phyloP scores from a whole-genome alignment of 345 rosid species.

The Citrus unshiu region DNA sequence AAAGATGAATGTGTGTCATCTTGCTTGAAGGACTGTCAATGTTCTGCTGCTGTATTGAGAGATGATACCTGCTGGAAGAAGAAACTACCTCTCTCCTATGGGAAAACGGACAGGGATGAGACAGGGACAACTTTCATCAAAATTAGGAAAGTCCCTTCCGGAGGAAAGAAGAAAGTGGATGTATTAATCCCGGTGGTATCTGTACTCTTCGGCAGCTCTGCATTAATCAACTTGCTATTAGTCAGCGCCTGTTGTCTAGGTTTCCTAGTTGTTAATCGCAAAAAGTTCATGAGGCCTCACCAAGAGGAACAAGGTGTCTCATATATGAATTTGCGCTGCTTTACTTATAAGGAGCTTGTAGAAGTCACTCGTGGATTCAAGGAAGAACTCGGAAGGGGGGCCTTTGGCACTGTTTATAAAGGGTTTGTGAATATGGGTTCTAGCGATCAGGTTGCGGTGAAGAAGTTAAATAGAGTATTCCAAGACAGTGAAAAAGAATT shows the following conservation, averaged over 20 bases:
- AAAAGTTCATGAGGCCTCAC: not conserved
- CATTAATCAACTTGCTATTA: slow-evolving; percentile 12
- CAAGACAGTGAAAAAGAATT: slow-evolving; percentile 27
- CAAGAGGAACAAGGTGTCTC: not conserved
- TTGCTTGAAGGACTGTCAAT: slow-evolving; percentile 41
- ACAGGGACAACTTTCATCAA: slow-evolving; percentile 20
- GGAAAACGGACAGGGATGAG: slow-evolving; percentile 3
- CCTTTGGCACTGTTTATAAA: slow-evolving; percentile 40
- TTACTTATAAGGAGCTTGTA: slow-evolving; percentile 32
- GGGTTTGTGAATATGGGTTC: slow-evolving; percentile 15
- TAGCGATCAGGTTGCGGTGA: slow-evolving; percentile 25
- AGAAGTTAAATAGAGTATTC: slow-evolving; percentile 21
- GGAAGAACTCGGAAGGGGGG: slow-evolving; percentile 36
- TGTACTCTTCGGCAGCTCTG: slow-evolving; percentile 15
- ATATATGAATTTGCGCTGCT: slow-evolving; percentile 17
- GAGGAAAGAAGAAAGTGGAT: not conserved
- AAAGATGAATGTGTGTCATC: slow-evolving; percentile 24
- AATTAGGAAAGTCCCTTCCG: slow-evolving; percentile 2
- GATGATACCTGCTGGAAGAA: slow-evolving; percentile 29
- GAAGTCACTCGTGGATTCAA: slow-evolving; percentile 32
- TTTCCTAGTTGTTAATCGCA: slow-evolving; percentile 1
- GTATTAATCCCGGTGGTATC: slow-evolving; percentile 1
- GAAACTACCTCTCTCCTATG: slow-evolving; percentile 39
- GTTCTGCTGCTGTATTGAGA: slow-evolving; percentile 21
- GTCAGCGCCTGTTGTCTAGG: slow-evolving; percentile 7